These are phyloP conservation scores for Trichoderma breve DNA, from an alignment of 2,329 filamentous ascomycete species.

Conservation along the genomic window DNA sequence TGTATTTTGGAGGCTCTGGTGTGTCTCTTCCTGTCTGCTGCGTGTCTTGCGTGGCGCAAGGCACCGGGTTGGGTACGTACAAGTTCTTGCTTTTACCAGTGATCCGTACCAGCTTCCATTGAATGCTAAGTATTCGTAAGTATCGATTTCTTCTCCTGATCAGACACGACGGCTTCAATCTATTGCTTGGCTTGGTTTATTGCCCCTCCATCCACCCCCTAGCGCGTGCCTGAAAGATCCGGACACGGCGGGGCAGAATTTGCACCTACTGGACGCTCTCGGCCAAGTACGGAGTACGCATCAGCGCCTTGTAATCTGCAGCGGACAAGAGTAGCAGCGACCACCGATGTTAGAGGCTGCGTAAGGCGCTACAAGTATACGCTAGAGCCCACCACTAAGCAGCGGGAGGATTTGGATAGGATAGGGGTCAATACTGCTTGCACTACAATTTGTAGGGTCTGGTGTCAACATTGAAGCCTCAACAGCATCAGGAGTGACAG, in stretches of 20 bases:
- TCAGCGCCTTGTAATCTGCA: not conserved
- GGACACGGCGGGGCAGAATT: not conserved
- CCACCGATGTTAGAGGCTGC: not conserved
- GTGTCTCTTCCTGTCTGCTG: not conserved
- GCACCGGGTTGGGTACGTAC: not conserved
- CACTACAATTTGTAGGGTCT: not conserved
- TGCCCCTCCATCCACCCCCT: not conserved
- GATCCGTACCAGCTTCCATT: not conserved
- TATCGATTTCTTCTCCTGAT: not conserved
- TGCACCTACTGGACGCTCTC: not conserved
- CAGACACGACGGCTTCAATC: not conserved
- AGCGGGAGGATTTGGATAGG: not conserved
- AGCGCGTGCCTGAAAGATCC: not conserved
- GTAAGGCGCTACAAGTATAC: not conserved
- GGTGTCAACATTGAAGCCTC: not conserved
- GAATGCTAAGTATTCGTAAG: not conserved
- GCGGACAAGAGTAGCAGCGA: not conserved
- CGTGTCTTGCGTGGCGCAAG: not conserved
- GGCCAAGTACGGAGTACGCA: not conserved
- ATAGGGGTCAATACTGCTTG: not conserved
- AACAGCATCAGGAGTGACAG: not conserved
- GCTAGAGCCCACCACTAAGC: not conserved
- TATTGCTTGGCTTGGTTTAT: not conserved
- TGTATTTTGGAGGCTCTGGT: constrained; percentile 22
- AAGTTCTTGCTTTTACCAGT: not conserved